A percentile compares a stretch with the other conserved stretches of the same genome.
Evolutionary conservation across 75 land plant genomes (phyloP).

Genomic region (Chamaecyparis obtusa): DNA sequence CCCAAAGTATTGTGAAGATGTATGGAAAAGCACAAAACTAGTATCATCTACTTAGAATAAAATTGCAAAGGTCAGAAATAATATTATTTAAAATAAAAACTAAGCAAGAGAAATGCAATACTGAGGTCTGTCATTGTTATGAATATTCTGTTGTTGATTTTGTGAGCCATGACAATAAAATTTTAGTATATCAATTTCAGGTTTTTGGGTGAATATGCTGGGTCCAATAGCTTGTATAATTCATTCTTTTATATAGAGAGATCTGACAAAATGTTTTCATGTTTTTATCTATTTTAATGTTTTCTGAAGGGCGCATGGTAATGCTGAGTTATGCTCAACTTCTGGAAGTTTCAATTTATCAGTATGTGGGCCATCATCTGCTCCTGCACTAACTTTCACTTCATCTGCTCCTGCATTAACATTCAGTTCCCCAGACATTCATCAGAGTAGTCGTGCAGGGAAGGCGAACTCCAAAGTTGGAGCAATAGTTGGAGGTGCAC

Average conservation of each 20-base stretch:
- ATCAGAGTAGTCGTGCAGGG: neutral
- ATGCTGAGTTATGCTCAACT: slow-evolving; percentile 17
- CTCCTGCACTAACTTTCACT: slow-evolving; percentile 15
- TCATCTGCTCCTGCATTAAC: slow-evolving; percentile 14
- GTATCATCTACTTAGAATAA: neutral
- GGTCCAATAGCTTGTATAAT: neutral
- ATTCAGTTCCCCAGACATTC: neutral
- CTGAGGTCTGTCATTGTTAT: neutral
- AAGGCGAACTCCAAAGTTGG: slow-evolving; percentile 38
- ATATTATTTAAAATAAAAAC: neutral
- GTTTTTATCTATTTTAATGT: neutral
- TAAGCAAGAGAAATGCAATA: neutral
- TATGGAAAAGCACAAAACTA: neutral
- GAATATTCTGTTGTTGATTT: neutral
- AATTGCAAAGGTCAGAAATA: neutral
- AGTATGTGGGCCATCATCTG: slow-evolving; percentile 10
- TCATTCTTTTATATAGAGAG: neutral
- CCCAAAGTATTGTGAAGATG: neutral
- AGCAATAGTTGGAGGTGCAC: slow-evolving; percentile 84
- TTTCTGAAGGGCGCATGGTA: slow-evolving; percentile 14
- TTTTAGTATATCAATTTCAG: neutral
- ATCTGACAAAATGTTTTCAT: neutral
- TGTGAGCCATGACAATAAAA: neutral
- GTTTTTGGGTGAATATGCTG: neutral
- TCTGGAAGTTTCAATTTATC: slow-evolving; percentile 17